Evolutionary conservation across 129 eudicot genomes (phyloP).

Genomic region (Helianthus annuus): DNA sequence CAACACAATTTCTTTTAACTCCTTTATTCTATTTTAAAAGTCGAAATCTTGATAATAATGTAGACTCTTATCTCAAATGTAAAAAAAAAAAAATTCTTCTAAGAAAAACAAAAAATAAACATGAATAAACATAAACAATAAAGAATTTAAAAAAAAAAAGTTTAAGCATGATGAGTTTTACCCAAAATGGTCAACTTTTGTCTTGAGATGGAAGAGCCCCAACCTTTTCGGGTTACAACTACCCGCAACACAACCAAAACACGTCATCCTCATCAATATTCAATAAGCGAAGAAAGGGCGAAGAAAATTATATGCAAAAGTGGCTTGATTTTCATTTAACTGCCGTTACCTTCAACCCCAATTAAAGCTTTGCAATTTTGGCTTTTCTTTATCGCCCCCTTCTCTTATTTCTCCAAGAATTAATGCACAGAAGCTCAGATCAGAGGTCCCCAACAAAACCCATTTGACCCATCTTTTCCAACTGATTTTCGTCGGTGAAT

Average conservation of each 20-base stretch:
- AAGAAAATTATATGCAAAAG: constrained; percentile 6
- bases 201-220: constrained; percentile 21
- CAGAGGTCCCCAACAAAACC: constrained; percentile 21
- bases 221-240: constrained; percentile 13
- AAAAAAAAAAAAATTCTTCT: too few relatives aligned
- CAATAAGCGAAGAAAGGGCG: constrained; percentile 16
- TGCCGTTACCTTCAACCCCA: constrained; percentile 9
- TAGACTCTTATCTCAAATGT: too few relatives aligned
- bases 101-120: too few relatives aligned
- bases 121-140: too few relatives aligned
- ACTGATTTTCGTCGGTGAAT: constrained; percentile 23
- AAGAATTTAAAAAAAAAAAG: not conserved
- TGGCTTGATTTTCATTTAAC: not conserved
- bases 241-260: constrained; percentile 1
- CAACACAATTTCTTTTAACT: too few relatives aligned
- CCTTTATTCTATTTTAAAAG: too few relatives aligned
- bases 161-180: not conserved
- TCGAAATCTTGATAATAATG: too few relatives aligned
- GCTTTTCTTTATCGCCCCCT: constrained; percentile 16
- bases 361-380: not conserved
- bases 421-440: constrained; percentile 31
- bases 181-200: not conserved
- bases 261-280: constrained; percentile 6
- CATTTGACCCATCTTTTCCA: constrained; percentile 27
- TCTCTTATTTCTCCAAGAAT: constrained; percentile 1